Evolutionary conservation across 2,329 filamentous ascomycete species (phyloP).

Genomic region (Lachnellula hyalina): DNA sequence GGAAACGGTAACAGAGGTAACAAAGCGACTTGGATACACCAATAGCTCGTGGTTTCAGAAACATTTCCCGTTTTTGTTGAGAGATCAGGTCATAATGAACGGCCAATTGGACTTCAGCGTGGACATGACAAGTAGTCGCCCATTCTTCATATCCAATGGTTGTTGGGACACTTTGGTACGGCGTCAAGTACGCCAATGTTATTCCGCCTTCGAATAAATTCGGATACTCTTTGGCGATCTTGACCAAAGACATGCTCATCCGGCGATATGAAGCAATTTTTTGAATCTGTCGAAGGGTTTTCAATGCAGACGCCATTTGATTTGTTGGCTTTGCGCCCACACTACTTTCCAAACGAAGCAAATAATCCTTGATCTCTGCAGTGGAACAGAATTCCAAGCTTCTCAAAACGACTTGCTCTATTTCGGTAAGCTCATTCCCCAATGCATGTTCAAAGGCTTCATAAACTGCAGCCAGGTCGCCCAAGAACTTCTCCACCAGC

Average conservation of each 20-base stretch:
- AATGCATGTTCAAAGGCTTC: slow-evolving; percentile 4
- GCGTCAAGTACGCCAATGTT: slow-evolving; percentile 3
- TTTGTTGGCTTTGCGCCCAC: neutral
- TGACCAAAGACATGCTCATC: slow-evolving; percentile 6
- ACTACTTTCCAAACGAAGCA: slow-evolving; percentile 9
- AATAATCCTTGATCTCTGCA: slow-evolving; percentile 2
- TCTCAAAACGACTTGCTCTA: slow-evolving; percentile 3
- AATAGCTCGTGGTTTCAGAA: slow-evolving; percentile 4
- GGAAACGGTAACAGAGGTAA: slow-evolving; percentile 12
- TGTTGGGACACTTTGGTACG: slow-evolving; percentile 4
- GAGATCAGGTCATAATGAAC: slow-evolving; percentile 8
- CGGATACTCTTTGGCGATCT: neutral
- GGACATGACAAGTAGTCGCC: slow-evolving; percentile 11
- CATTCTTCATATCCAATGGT: slow-evolving; percentile 10
- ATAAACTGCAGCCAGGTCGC: slow-evolving; percentile 1
- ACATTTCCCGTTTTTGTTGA: neutral
- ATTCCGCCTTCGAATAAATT: slow-evolving; percentile 2
- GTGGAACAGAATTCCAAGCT: slow-evolving; percentile 3
- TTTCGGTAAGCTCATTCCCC: neutral
- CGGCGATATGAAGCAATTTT: slow-evolving; percentile 11
- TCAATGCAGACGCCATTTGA: slow-evolving; percentile 10
- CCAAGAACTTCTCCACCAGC: neutral
- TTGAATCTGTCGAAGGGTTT: slow-evolving; percentile 11
- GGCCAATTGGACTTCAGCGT: slow-evolving; percentile 10
- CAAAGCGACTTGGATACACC: slow-evolving; percentile 12